phyloP scores from a whole-genome alignment of 345 rosid species.

The Stellera chamaejasme region DNA sequence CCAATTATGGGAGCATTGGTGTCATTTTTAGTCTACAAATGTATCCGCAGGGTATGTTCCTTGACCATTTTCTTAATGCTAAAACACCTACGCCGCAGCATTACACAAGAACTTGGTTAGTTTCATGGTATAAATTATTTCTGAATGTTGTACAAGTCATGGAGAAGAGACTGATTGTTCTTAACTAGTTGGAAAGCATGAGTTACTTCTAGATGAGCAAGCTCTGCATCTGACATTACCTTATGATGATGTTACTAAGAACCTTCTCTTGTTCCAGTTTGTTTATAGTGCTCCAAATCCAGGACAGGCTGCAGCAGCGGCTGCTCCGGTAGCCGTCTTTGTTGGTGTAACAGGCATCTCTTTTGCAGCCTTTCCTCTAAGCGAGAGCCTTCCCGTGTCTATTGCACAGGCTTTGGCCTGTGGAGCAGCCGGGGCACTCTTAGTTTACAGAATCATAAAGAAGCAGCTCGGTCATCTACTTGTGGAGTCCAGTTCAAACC shows the following conservation, averaged over 20 bases:
- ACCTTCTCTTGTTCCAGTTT: conserved; percentile 39
- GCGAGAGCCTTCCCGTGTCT: conserved; percentile 51
- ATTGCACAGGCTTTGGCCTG: conserved; percentile 63
- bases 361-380: conserved; percentile 81
- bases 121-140: not conserved
- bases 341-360: conserved; percentile 77
- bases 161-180: not conserved
- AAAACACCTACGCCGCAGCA: not conserved
- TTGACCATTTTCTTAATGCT: conserved; percentile 4
- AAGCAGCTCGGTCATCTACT: conserved; percentile 91
- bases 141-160: not conserved
- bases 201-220: too few relatives aligned
- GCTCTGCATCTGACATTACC: too few relatives aligned
- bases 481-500: conserved; percentile 29
- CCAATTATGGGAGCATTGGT: conserved; percentile 76
- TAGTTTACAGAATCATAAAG: conserved; percentile 52
- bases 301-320: conserved; percentile 85
- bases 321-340: conserved; percentile 79
- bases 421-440: conserved; percentile 78
- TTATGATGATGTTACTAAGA: conserved; percentile 3
- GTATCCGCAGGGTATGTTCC: conserved; percentile 83
- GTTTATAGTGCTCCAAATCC: conserved; percentile 97
- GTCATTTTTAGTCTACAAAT: conserved; percentile 89
- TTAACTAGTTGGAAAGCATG: not conserved
- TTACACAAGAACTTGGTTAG: not conserved